Conservation (phyloP, 2,329 filamentous ascomycete genomes). For the Paecilomyces fulvus region DNA sequence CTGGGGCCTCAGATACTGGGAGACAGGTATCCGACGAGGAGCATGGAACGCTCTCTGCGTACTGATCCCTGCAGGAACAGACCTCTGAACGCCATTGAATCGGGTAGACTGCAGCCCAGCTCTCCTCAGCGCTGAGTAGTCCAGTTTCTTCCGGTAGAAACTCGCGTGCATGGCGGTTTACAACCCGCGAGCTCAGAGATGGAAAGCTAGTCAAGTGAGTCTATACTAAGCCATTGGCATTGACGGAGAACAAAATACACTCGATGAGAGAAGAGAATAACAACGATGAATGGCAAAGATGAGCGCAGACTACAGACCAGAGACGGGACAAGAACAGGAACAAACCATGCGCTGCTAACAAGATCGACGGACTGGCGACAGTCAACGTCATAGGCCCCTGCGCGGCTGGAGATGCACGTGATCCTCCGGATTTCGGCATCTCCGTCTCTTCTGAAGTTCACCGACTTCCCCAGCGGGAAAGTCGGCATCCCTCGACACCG, state of each 20-base stretch:
- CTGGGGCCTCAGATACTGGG: conserved; percentile 12
- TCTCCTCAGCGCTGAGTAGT: conserved; percentile 17
- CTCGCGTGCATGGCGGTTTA: conserved; percentile 21
- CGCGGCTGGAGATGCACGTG: background rate
- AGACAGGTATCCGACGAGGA: conserved; percentile 10
- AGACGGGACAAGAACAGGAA: no score
- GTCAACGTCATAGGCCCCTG: background rate
- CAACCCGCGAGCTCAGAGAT: background rate
- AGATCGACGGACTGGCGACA: background rate
- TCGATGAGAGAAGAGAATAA: background rate
- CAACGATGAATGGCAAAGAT: background rate
- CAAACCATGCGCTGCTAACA: conserved; percentile 1
- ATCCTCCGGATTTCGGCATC: background rate
- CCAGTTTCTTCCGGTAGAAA: conserved; percentile 22
- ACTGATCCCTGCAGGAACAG: conserved; percentile 6
- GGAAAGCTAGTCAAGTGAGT: conserved; percentile 3
- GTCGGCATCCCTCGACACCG: background rate
- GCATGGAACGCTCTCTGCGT: conserved; percentile 15
- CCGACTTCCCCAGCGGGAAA: background rate
- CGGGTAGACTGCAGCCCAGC: conserved; percentile 15
- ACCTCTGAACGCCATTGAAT: conserved; percentile 10
- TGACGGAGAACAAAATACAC: background rate
- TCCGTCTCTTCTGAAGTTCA: background rate
- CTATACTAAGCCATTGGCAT: background rate
- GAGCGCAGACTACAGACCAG: background rate